These are phyloP conservation scores for Trypanosoma lewisi DNA, from an alignment of 208 protist genomes.

Conservation along the genomic window DNA sequence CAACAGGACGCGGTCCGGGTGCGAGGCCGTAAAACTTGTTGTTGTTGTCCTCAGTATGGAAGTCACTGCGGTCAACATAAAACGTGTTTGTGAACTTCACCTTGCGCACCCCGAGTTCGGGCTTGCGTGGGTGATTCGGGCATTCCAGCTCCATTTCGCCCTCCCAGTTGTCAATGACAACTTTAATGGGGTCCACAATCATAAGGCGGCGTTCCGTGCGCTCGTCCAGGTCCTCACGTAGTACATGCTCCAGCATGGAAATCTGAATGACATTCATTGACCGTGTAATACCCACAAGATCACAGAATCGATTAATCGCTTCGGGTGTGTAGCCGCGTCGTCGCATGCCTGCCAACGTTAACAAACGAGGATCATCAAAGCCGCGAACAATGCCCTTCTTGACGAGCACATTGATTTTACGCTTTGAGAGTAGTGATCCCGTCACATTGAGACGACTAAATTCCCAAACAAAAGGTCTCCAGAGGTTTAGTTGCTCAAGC, in stretches of 20 bases:
- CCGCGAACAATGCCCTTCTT: slow-evolving; percentile 93
- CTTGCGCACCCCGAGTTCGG: slow-evolving; percentile 69
- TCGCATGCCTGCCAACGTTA: slow-evolving; percentile 96
- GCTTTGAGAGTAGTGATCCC: slow-evolving; percentile 97
- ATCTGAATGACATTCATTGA: slow-evolving; percentile 93
- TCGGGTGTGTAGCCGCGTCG: slow-evolving; percentile 96
- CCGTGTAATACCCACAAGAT: slow-evolving; percentile 92
- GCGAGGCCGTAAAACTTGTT: slow-evolving; percentile 88
- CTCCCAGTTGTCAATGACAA: slow-evolving; percentile 93
- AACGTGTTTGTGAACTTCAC: slow-evolving; percentile 91
- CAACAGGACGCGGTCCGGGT: slow-evolving; percentile 75
- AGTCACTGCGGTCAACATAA: slow-evolving; percentile 98
- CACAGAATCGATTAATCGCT: slow-evolving; percentile 97
- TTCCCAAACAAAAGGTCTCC: slow-evolving; percentile 96
- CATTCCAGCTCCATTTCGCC: slow-evolving; percentile 82
- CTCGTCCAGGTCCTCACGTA: slow-evolving; percentile 95
- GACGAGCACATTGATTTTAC: slow-evolving; percentile 97
- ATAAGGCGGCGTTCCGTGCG: slow-evolving; percentile 78
- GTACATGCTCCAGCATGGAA: slow-evolving; percentile 93
- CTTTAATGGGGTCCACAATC: slow-evolving; percentile 96
- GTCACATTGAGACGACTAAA: slow-evolving; percentile 98
- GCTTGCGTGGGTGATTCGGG: slow-evolving; percentile 94
- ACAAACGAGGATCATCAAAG: slow-evolving; percentile 98
- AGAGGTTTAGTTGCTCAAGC: slow-evolving; percentile 85
- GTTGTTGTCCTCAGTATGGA: slow-evolving; percentile 82